Percentiles rank a stretch among this genome's conserved stretches.
These are phyloP conservation scores for Peronosclerospora sorghi DNA, from an alignment of 352 stramenopile species.

Conservation along the genomic window DNA sequence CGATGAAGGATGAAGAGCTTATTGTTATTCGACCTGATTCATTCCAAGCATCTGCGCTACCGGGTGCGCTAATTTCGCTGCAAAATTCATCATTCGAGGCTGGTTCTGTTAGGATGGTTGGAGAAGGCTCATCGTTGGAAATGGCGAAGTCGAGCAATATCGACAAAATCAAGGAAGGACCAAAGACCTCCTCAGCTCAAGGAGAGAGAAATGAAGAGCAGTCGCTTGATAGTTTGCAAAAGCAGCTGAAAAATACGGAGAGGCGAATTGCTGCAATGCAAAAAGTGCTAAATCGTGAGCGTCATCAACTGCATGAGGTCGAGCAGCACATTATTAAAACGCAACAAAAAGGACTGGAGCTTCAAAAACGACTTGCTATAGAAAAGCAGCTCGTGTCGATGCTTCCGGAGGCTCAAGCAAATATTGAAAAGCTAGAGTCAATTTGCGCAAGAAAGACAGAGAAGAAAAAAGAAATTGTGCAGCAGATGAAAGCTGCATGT, in stretches of 20 bases:
- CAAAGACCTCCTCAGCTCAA: neutral
- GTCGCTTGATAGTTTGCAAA: slow-evolving; percentile 21
- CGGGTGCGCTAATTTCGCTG: slow-evolving; percentile 7
- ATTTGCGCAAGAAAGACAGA: slow-evolving; percentile 41
- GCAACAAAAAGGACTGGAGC: slow-evolving; percentile 13
- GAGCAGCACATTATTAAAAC: slow-evolving; percentile 26
- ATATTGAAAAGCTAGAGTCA: slow-evolving; percentile 57
- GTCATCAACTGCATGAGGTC: slow-evolving; percentile 13
- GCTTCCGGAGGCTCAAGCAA: slow-evolving; percentile 47
- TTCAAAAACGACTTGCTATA: slow-evolving; percentile 40
- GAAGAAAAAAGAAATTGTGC: slow-evolving; percentile 38
- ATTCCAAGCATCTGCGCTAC: slow-evolving; percentile 2
- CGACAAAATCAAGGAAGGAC: neutral
- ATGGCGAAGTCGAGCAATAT: slow-evolving; percentile 1
- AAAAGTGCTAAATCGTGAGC: slow-evolving; percentile 28
- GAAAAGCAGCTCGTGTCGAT: slow-evolving; percentile 51
- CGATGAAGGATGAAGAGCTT: slow-evolving; percentile 9
- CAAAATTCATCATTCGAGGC: neutral
- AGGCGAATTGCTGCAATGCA: slow-evolving; percentile 29
- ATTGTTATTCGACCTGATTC: slow-evolving; percentile 4
- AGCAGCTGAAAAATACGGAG: slow-evolving; percentile 23
- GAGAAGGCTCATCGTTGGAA: neutral
- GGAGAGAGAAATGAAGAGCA: slow-evolving; percentile 9
- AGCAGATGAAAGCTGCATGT: slow-evolving; percentile 46
- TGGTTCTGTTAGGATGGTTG: neutral